Evolutionary conservation across 2,329 filamentous ascomycete species (phyloP), one percentile per base, ranked within the genome.

Genomic region (Colletotrichum tropicale): DNA sequence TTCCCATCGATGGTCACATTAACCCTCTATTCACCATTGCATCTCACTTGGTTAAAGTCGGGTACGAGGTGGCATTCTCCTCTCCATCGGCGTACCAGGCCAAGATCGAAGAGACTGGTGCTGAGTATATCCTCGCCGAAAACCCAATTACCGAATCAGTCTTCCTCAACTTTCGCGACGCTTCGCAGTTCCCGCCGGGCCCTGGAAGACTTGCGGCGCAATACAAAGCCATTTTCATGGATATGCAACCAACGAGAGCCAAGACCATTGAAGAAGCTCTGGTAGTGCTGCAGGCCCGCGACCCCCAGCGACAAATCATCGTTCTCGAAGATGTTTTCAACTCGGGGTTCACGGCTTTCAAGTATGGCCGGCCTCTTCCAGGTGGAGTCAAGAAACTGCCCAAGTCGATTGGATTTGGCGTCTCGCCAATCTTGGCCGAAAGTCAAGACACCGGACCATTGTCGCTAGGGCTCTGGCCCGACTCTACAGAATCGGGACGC

Each of bases 41-140:
- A 4, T 76, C 77, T 2, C 77, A 79, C 16, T 76, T 86, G 8
- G 79, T 84, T 5, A 74, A 79, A n/a, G 77, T 81, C 7, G 85
- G 84, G 5, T 86, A 87, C 75, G 81, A 85, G 6, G 81, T 87
- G 4, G 83, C 82, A 0, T 85, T 86, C 74, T 80, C 86, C 5
- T 80, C 81, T 2, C 80, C 82, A 4, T 76, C 76, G 0, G 69
- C 77, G 2, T 85, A 83, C 75, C 75, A 81, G 24, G 75, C 80
- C 5, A 78, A 78, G 12, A 79, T 86, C 26, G 77, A 81, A 67
- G 79, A 80, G 15, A 80, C 83, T 13, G 85, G 86, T 16, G 84
- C 84, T 21, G 81, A 79, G 6, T 86, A 82, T 70, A 15, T 75
- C n/a, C 76, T 81, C 10, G 69, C 77, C 7, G 74, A 76, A n/a